These are phyloP conservation scores for Beauveria scarabaeidicola DNA, from an alignment of 2,329 filamentous ascomycete genomes.

Conservation along the genomic window DNA sequence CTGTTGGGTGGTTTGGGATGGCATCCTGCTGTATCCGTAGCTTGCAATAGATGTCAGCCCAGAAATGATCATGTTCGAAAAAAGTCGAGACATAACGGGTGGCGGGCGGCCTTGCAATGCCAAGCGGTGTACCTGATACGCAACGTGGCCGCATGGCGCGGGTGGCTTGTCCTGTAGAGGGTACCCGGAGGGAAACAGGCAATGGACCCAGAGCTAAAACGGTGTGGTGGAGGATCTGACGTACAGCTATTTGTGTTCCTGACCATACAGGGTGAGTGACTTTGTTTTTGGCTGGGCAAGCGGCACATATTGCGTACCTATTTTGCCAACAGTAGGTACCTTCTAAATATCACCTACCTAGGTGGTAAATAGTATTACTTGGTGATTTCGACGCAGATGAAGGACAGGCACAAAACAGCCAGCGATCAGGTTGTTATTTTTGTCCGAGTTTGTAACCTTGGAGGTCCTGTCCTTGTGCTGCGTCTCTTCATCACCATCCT, in stretches of 20 bases:
- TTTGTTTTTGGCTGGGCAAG: too few species aligned
- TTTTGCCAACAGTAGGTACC: neutral
- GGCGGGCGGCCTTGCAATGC: neutral
- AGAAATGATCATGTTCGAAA: neutral
- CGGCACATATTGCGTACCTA: neutral
- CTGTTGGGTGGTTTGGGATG: too few species aligned
- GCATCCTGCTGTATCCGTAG: too few species aligned
- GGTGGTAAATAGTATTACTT: neutral
- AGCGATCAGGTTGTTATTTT: too few species aligned
- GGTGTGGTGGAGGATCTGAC: neutral
- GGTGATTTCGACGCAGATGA: neutral
- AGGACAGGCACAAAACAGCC: neutral
- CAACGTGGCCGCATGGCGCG: neutral
- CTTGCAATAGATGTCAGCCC: neutral
- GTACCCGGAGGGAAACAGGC: neutral
- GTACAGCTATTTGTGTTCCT: neutral
- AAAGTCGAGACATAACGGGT: neutral
- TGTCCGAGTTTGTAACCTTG: too few species aligned
- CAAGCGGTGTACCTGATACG: slow-evolving; percentile 4
- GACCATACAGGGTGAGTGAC: too few species aligned
- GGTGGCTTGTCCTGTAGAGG: neutral
- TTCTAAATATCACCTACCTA: neutral
- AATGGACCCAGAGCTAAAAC: neutral
- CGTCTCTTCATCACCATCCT: too few species aligned
- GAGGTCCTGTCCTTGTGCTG: too few species aligned